These are phyloP conservation scores for Debaryomycetaceae sp. DNA, from an alignment of 1,139 yeast genomes.

Conservation along the genomic window DNA sequence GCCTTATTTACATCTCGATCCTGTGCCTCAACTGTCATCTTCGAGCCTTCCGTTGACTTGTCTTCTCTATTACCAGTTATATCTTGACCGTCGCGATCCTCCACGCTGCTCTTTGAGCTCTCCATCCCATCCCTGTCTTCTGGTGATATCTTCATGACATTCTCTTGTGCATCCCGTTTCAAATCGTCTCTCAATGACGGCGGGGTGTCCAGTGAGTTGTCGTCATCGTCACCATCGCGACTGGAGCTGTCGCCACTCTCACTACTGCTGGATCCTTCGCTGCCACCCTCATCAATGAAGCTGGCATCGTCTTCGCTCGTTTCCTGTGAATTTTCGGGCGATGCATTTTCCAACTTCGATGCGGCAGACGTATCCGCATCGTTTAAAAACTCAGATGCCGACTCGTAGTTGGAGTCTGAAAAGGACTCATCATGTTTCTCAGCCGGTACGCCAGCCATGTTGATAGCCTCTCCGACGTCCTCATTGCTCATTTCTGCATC, in stretches of 20 bases:
- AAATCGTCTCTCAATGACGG: conserved; percentile 32
- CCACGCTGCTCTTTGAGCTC: conserved; percentile 6
- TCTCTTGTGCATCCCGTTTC: conserved; percentile 26
- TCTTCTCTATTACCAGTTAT: conserved; percentile 16
- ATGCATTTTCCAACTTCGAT: background rate
- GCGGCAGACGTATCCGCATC: conserved; percentile 2
- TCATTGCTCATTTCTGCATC: conserved; percentile 11
- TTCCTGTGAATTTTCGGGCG: background rate
- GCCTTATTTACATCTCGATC: background rate
- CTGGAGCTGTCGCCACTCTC: conserved; percentile 3
- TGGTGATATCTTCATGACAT: conserved; percentile 22
- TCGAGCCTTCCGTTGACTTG: background rate
- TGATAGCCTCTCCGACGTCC: conserved; percentile 20
- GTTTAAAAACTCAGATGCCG: conserved; percentile 27
- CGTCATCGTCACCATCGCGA: conserved; percentile 11
- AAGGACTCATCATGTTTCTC: conserved; percentile 13
- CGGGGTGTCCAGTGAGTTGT: conserved; percentile 21
- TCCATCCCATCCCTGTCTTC: conserved; percentile 9
- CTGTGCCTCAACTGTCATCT: background rate
- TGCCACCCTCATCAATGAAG: conserved; percentile 8
- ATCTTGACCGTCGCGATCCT: conserved; percentile 13
- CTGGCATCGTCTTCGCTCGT: conserved; percentile 7
- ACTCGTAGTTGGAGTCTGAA: conserved; percentile 21
- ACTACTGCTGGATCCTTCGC: conserved; percentile 1
- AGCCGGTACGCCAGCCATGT: conserved; percentile 1